Percentiles rank a stretch among this genome's conserved stretches.
Conservation (phyloP, 2,329 filamentous ascomycete species). For the Sarocladium kiliense region DNA sequence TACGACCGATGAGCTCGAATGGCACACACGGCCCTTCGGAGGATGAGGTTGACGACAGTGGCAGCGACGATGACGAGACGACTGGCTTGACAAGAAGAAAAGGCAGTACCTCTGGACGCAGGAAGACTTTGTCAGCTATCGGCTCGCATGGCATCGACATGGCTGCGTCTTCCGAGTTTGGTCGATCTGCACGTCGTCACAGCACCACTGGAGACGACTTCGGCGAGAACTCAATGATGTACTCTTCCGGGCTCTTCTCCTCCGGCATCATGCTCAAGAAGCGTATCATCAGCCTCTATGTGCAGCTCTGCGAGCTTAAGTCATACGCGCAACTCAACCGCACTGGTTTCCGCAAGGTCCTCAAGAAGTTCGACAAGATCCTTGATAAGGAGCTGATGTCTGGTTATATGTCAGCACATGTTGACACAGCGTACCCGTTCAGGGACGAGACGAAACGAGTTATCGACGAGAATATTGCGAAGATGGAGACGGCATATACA, state of each 20-base stretch:
- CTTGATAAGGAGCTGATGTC: conserved; percentile 75
- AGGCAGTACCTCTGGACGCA: conserved; percentile 32
- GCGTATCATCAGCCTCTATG: conserved; percentile 79
- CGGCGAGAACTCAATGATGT: conserved; percentile 66
- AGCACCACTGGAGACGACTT: conserved; percentile 73
- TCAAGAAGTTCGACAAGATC: conserved; percentile 99
- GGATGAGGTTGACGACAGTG: conserved; percentile 59
- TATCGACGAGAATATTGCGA: conserved; percentile 65
- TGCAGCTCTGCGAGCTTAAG: conserved; percentile 89
- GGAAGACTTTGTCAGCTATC: conserved; percentile 30
- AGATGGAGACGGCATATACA: conserved; percentile 76
- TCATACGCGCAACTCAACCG: conserved; percentile 95
- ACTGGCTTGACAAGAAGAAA: conserved; percentile 43
- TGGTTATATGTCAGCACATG: conserved; percentile 67
- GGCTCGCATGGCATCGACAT: conserved; percentile 47
- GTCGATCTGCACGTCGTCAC: conserved; percentile 50
- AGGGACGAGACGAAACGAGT: conserved; percentile 62
- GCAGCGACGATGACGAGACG: conserved; percentile 58
- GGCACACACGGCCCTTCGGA: conserved; percentile 42
- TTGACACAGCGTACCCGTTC: conserved; percentile 80
- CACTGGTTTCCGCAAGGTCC: conserved; percentile 90
- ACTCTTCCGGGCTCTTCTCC: conserved; percentile 55
- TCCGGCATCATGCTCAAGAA: conserved; percentile 87
- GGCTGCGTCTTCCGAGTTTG: conserved; percentile 56
- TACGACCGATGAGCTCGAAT: conserved; percentile 27